Percentiles rank a stretch among this genome's conserved stretches.
phyloP scores from a whole-genome alignment of 2,329 filamentous ascomycete genomes.

The Alternaria alternata region DNA sequence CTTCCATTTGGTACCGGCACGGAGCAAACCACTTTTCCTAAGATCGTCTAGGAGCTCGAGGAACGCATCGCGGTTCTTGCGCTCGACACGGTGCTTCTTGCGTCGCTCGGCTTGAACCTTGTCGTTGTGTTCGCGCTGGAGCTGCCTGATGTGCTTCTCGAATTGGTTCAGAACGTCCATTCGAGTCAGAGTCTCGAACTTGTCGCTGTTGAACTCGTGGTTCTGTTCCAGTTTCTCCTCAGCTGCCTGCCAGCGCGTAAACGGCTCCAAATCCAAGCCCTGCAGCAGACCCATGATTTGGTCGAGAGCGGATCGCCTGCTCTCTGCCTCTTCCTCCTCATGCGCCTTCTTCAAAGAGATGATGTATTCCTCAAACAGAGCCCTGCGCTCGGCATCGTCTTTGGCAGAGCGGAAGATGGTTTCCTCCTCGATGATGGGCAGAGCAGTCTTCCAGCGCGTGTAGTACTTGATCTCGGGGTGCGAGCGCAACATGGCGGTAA shows the following conservation, averaged over 20 bases:
- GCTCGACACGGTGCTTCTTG: slow-evolving; percentile 79
- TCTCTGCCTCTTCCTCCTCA: slow-evolving; percentile 74
- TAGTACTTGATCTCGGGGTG: slow-evolving; percentile 98
- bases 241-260: slow-evolving; percentile 93
- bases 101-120: slow-evolving; percentile 87
- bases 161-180: slow-evolving; percentile 92
- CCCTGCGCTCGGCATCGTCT: slow-evolving; percentile 84
- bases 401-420: slow-evolving; percentile 93
- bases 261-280: slow-evolving; percentile 84
- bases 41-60: slow-evolving; percentile 77
- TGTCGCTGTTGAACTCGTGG: slow-evolving; percentile 78
- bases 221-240: slow-evolving; percentile 82
- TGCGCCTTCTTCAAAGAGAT: slow-evolving; percentile 82
- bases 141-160: slow-evolving; percentile 90
- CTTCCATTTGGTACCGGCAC: slow-evolving; percentile 89
- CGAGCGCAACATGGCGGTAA: slow-evolving; percentile 92
- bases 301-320: slow-evolving; percentile 82
- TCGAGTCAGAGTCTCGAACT: slow-evolving; percentile 84
- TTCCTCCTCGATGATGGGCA: slow-evolving; percentile 92
- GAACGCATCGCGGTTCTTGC: slow-evolving; percentile 86
- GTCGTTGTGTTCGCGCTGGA: slow-evolving; percentile 93
- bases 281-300: slow-evolving; percentile 81
- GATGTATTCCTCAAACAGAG: slow-evolving; percentile 94
- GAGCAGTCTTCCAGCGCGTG: slow-evolving; percentile 95
- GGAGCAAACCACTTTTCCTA: slow-evolving; percentile 79